Conservation (phyloP, 768 basidiomycete species). For the Lactarius hengduanensis region DNA sequence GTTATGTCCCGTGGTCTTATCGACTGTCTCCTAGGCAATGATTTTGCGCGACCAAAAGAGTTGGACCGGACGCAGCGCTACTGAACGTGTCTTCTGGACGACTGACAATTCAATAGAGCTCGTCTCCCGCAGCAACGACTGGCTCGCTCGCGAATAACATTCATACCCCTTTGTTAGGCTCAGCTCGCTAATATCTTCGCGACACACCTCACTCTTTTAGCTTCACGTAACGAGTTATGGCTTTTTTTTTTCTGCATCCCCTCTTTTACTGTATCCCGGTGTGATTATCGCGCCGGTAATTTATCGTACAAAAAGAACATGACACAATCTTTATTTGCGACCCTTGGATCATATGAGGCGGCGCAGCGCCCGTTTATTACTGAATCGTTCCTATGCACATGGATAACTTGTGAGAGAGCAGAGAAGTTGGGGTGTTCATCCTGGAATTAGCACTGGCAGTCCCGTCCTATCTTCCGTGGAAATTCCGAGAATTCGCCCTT, state of each 20-base stretch:
- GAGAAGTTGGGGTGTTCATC: neutral
- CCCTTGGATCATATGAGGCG: constrained; percentile 3
- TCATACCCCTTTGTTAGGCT: neutral
- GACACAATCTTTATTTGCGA: constrained; percentile 3
- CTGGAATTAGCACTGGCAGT: neutral
- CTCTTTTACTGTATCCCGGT: constrained; percentile 1
- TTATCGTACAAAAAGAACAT: constrained; percentile 17
- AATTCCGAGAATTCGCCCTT: neutral
- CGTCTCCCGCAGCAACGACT: constrained; percentile 80
- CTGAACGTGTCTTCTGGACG: constrained; percentile 91
- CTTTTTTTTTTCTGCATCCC: neutral
- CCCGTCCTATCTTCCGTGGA: neutral
- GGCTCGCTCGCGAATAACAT: constrained; percentile 68
- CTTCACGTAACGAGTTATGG: constrained; percentile 13
- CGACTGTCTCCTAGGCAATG: constrained; percentile 65
- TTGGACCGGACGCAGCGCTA: constrained; percentile 90
- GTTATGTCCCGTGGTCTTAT: constrained; percentile 11
- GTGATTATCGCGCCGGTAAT: constrained; percentile 10
- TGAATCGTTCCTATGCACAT: neutral
- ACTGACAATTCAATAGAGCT: constrained; percentile 89
- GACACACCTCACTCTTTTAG: constrained; percentile 7
- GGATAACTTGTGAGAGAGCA: neutral
- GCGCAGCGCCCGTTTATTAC: neutral
- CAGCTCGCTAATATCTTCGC: constrained; percentile 12
- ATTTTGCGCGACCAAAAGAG: constrained; percentile 93